Base-by-base conservation (phyloP, 2,329 filamentous ascomycete genomes). In the Leptographium flavum region DNA sequence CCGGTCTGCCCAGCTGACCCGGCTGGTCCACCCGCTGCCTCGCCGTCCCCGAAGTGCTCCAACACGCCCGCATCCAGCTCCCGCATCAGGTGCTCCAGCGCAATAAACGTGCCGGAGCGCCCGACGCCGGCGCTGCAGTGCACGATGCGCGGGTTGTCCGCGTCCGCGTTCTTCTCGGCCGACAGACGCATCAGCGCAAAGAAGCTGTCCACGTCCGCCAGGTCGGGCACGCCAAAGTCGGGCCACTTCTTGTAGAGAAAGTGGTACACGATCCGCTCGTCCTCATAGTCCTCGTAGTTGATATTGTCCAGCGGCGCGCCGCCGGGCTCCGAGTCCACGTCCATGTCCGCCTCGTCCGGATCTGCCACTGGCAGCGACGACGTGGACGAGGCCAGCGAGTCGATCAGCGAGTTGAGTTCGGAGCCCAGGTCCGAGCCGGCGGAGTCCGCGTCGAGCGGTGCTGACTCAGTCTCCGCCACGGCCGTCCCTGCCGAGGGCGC, bases 51-150 rank as follows among this genome's bases (percentile, higher is more conserved):
- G 48, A 63, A 65, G 22, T 66, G 58, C 50, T 74, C 67, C 42
- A 94, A 64, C 21, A 79, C 71, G 42, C 87, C 90, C 6, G 79
- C 73, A 23, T 85, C 79, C 10, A 96, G 71, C 61, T 95, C 87
- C 31, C 80, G 74, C 51, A 94, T 71, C 23, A 98, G 74, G 61
- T 93, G 87, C 62, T 96, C 92, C n/a, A 98, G 73, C 2, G 87
- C 83, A 56, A 98, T 94, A 58, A 96, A 98, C 0, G 92, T 96
- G 30, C 92, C 92, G 8, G 85, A 94, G 45, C 92, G 79, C 13
- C 92, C 92, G 14, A 98, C 90, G 33, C 92, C 92, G 8, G 92
- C 92, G 57, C 86, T 94, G 66, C 84, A 88, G 62, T 88, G 83
- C 11, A 87, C 74, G 48, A 96, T 80, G 45, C 90, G 80, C 5